Conservation (phyloP, 2,329 filamentous ascomycete genomes). For the Cytospora paraplurivora region DNA sequence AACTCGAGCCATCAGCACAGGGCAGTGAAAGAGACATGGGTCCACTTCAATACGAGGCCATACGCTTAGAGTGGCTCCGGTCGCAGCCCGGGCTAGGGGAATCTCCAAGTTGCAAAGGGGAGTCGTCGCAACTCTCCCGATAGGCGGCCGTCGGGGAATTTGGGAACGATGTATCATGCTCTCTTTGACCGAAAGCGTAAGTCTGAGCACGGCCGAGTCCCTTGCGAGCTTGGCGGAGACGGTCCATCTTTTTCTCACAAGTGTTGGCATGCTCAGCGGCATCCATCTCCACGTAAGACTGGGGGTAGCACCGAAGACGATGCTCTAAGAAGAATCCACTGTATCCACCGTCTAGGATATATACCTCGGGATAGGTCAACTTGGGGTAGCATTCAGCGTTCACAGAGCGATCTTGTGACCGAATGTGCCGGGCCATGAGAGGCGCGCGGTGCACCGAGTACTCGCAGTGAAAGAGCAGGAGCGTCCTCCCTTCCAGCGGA, state of each 20-base stretch:
- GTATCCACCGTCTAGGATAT: slow-evolving; percentile 96
- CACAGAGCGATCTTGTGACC: slow-evolving; percentile 80
- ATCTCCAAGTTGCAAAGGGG: slow-evolving; percentile 47
- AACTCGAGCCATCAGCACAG: slow-evolving; percentile 1
- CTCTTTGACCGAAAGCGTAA: slow-evolving; percentile 86
- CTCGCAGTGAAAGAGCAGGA: slow-evolving; percentile 95
- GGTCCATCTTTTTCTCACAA: slow-evolving; percentile 92
- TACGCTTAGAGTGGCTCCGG: slow-evolving; percentile 58
- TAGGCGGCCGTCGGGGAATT: slow-evolving; percentile 62
- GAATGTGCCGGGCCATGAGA: slow-evolving; percentile 92
- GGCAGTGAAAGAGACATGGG: slow-evolving; percentile 11
- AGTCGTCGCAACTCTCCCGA: slow-evolving; percentile 45
- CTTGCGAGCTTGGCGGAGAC: slow-evolving; percentile 81
- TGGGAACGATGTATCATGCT: slow-evolving; percentile 47
- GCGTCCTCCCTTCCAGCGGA: slow-evolving; percentile 68
- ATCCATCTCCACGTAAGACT: slow-evolving; percentile 96
- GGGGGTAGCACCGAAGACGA: slow-evolving; percentile 81
- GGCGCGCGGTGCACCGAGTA: slow-evolving; percentile 96
- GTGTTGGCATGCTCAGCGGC: slow-evolving; percentile 88
- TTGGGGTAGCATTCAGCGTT: slow-evolving; percentile 86
- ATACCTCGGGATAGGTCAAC: slow-evolving; percentile 94
- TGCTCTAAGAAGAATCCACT: slow-evolving; percentile 86
- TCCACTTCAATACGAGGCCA: slow-evolving; percentile 61
- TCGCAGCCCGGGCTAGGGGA: slow-evolving; percentile 50
- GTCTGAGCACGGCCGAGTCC: slow-evolving; percentile 88